These are phyloP conservation scores for Xylariales sp. DNA, from an alignment of 2,329 filamentous ascomycete species.

Conservation along the genomic window DNA sequence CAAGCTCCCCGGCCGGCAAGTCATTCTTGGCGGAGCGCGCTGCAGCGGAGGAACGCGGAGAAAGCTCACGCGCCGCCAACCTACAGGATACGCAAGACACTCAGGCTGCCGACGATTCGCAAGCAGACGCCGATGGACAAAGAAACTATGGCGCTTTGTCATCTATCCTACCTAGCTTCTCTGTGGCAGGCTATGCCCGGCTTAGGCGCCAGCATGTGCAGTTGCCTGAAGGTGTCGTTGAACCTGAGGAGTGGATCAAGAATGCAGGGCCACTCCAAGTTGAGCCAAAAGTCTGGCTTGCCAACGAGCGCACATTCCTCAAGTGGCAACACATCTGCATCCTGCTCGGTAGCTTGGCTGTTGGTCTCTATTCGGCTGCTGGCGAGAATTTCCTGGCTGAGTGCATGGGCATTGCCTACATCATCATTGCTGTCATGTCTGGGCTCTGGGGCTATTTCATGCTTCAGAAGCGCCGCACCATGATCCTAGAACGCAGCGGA, in stretches of 20 bases:
- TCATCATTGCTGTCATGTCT: constrained; percentile 75
- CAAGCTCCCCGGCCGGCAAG: constrained; percentile 64
- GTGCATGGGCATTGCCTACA: constrained; percentile 77
- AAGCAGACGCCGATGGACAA: constrained; percentile 19
- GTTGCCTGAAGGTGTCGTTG: constrained; percentile 81
- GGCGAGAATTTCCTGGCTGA: constrained; percentile 74
- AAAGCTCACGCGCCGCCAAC: not conserved
- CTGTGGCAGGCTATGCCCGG: constrained; percentile 70
- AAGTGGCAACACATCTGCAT: constrained; percentile 98
- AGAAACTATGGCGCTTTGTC: constrained; percentile 42
- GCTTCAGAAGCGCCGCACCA: constrained; percentile 67
- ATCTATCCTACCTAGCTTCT: constrained; percentile 77
- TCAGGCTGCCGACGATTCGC: constrained; percentile 28
- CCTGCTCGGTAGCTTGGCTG: constrained; percentile 75
- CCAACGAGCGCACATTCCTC: constrained; percentile 96
- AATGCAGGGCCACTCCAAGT: constrained; percentile 88
- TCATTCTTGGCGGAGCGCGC: constrained; percentile 58
- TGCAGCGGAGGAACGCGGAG: constrained; percentile 34
- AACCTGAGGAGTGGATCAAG: constrained; percentile 88
- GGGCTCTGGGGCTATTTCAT: constrained; percentile 85
- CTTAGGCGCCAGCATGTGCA: constrained; percentile 46
- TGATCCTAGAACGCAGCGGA: constrained; percentile 83
- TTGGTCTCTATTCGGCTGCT: constrained; percentile 86
- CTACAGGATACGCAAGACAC: constrained; percentile 16
- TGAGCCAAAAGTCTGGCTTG: constrained; percentile 97